Conservation (phyloP, 177 flowering plant genomes). For the Vitis hybrid region DNA sequence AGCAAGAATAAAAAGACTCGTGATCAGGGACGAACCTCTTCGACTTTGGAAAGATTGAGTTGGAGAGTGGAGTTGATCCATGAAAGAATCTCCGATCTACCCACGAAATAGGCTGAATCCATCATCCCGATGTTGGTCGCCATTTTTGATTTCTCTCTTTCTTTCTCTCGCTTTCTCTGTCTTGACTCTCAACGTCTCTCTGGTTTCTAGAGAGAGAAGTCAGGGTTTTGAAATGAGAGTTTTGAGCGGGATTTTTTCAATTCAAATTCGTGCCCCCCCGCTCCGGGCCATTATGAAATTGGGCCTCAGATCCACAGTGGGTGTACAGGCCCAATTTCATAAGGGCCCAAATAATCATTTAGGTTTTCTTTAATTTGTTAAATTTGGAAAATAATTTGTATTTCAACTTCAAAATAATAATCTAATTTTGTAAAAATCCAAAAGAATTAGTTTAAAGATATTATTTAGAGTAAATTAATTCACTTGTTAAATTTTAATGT, state of each 20-base stretch:
- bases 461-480: no score
- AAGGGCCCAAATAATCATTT: no score
- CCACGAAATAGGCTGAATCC: conserved; percentile 95
- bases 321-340: no score
- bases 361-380: no score
- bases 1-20: not conserved
- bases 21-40: conserved; percentile 55
- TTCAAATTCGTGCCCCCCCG: conserved; percentile 16
- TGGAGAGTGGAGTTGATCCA: conserved; percentile 98
- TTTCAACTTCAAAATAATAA: no score
- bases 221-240: conserved; percentile 21
- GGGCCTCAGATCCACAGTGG: no score
- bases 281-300: no score
- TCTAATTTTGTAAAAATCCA: no score
- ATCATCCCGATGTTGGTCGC: conserved; percentile 93
- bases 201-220: conserved; percentile 4
- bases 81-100: conserved; percentile 85
- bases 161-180: not conserved
- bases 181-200: conserved; percentile 1
- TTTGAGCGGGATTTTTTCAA: conserved; percentile 35
- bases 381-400: no score
- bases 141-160: conserved; percentile 33
- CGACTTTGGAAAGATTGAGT: conserved; percentile 91
- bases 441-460: no score
- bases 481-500: no score